A percentile compares a stretch with the other conserved stretches of the same genome.
These are phyloP conservation scores for Flagelloscypha sp. DNA, from an alignment of 768 basidiomycete species.

Conservation along the genomic window DNA sequence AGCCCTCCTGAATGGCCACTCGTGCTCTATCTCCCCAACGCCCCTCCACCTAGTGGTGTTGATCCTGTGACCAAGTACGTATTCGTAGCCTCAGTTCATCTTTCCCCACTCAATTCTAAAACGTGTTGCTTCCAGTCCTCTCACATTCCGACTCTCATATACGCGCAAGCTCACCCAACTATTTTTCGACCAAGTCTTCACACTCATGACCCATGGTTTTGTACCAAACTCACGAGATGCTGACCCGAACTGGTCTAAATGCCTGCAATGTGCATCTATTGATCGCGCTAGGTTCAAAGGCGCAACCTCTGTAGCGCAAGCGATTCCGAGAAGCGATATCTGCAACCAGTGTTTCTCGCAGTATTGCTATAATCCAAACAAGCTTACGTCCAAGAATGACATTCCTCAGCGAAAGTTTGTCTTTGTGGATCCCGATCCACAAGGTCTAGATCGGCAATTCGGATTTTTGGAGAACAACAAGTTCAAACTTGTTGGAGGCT, in stretches of 20 bases:
- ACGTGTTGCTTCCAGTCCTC: slow-evolving; percentile 36
- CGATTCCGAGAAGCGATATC: slow-evolving; percentile 29
- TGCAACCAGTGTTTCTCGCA: slow-evolving; percentile 41
- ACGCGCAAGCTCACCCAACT: slow-evolving; percentile 40
- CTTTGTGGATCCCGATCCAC: slow-evolving; percentile 50
- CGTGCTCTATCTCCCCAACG: slow-evolving; percentile 69
- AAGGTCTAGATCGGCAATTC: slow-evolving; percentile 33
- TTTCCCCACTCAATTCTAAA: slow-evolving; percentile 7
- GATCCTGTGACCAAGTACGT: slow-evolving; percentile 59
- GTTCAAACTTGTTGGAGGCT: slow-evolving; percentile 39
- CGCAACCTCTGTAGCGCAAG: slow-evolving; percentile 21
- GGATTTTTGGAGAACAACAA: slow-evolving; percentile 38
- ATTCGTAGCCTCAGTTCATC: neutral
- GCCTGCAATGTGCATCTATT: slow-evolving; percentile 51
- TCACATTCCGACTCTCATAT: slow-evolving; percentile 56
- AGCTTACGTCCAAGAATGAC: slow-evolving; percentile 32
- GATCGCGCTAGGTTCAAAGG: slow-evolving; percentile 44
- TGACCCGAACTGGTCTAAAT: slow-evolving; percentile 46
- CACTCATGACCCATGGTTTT: slow-evolving; percentile 52
- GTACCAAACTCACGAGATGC: slow-evolving; percentile 46
- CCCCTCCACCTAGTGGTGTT: slow-evolving; percentile 57
- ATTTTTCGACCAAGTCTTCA: slow-evolving; percentile 55
- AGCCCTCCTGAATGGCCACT: slow-evolving; percentile 52
- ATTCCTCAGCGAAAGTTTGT: slow-evolving; percentile 29
- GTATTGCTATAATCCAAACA: slow-evolving; percentile 45